These are phyloP conservation scores for Xylaria sp. DNA, from an alignment of 2,329 filamentous ascomycete genomes.

Conservation along the genomic window DNA sequence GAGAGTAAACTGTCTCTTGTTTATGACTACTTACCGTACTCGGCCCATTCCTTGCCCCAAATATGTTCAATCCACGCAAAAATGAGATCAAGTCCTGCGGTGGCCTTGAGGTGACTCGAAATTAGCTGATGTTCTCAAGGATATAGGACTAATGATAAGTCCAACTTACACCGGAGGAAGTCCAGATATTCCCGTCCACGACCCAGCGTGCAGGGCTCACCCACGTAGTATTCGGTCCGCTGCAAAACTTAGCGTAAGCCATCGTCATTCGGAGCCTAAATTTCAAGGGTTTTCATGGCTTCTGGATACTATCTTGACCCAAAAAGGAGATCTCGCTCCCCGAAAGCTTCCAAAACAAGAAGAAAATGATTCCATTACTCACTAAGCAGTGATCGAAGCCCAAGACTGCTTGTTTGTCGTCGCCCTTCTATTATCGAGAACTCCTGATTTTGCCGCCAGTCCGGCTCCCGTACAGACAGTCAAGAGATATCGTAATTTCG, in stretches of 20 bases:
- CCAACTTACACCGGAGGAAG: constrained; percentile 62
- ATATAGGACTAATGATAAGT: neutral
- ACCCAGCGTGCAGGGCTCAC: constrained; percentile 68
- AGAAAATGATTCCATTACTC: neutral
- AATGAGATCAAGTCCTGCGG: constrained; percentile 51
- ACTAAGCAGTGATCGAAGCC: constrained; percentile 52
- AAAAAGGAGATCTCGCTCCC: neutral
- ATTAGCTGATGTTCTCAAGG: neutral
- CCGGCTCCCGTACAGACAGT: constrained; percentile 71
- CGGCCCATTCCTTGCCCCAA: constrained; percentile 61
- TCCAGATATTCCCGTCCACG: constrained; percentile 69
- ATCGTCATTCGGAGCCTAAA: neutral
- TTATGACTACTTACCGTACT: constrained; percentile 28
- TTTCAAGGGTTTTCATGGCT: neutral
- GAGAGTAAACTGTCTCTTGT: neutral
- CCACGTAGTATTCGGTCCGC: constrained; percentile 62
- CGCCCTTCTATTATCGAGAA: constrained; percentile 65
- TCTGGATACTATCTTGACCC: neutral
- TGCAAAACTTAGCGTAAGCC: neutral
- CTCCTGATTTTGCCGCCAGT: constrained; percentile 63
- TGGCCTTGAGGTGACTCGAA: constrained; percentile 15
- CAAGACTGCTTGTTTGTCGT: constrained; percentile 70
- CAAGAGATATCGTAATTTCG: constrained; percentile 61
- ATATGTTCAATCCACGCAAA: constrained; percentile 53
- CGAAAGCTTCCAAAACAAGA: neutral